Evolutionary conservation across 352 stramenopile genomes (phyloP), one percentile per base, ranked within the genome.

Genomic region (Phytophthora pistaciae): DNA sequence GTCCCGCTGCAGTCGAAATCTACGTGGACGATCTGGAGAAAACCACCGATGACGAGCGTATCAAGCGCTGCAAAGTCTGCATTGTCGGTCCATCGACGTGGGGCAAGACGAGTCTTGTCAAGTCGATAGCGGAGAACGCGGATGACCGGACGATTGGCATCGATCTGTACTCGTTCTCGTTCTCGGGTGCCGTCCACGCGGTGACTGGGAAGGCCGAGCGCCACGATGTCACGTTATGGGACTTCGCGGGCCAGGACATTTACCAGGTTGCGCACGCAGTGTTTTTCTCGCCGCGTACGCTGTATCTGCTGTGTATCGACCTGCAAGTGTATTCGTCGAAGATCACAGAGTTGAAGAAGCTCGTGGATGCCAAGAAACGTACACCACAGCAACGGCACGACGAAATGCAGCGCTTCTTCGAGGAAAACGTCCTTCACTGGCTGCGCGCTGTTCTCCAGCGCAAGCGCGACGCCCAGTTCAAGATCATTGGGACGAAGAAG

Each of bases 241-340:
- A 73, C 49, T 69, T 69, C 10, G 69, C 69, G 5, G 69, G 69
- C 3, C 64, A 77, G 14, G 49, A 73, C 13, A 46, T 72, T 13
- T 77, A 77, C 29, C 64, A 73, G 1, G 59, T 71, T 1, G 25
- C 64, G 3, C 64, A 77, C 21, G 49, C 69, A 13, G 7, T 77
- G 13, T 77, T 73, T 27, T 77, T 66, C 21, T 72, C 64, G 4
- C 33, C 59, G 20, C 65, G 60, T 0, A 73, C 57, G 3, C 18
- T 60, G 11, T 73, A 77, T 46, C 29, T 29, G 25, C 25, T 29
- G 25, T 29, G 25, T 29, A 29, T 29, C 25, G 25, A 29, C 25
- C 25, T 29, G 25, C 25, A 29, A 29, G 25, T 29, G 25, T 29
- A 29, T 29, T 29, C 25, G 25, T 2, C 25, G 25, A 29, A 29